Conservation (phyloP, 2,329 filamentous ascomycete genomes). For the Xylaria sp. region DNA sequence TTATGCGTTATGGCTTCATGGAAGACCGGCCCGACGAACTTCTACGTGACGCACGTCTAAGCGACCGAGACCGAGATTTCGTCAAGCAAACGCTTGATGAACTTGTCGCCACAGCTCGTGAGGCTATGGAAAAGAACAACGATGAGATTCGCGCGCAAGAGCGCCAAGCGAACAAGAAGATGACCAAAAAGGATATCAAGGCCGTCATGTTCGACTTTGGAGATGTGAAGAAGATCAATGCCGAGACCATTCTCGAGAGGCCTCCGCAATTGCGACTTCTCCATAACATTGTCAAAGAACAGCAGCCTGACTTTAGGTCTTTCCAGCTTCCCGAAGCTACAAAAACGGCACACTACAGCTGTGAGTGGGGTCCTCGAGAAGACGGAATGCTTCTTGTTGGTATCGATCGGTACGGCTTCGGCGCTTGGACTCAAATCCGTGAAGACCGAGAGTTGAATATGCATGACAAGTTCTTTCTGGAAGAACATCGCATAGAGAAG, state of each 20-base stretch:
- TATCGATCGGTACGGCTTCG: constrained; percentile 89
- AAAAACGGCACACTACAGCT: constrained; percentile 87
- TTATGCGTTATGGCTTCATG: constrained; percentile 84
- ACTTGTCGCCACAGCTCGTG: constrained; percentile 55
- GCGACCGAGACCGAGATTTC: constrained; percentile 75
- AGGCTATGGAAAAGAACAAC: constrained; percentile 61
- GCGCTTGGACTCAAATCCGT: constrained; percentile 89
- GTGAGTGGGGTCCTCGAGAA: constrained; percentile 85
- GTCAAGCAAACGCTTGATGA: constrained; percentile 71
- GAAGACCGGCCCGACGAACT: constrained; percentile 85
- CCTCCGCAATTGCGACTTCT: constrained; percentile 84
- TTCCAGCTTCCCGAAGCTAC: constrained; percentile 89
- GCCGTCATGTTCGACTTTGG: constrained; percentile 93
- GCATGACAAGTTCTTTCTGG: constrained; percentile 86
- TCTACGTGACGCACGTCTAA: constrained; percentile 76
- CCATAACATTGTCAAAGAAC: constrained; percentile 62
- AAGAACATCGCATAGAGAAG: constrained; percentile 96
- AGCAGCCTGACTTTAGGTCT: constrained; percentile 61
- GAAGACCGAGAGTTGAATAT: constrained; percentile 85
- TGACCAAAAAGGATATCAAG: constrained; percentile 97
- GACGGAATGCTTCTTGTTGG: constrained; percentile 96
- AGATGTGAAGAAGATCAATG: constrained; percentile 90
- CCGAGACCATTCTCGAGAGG: constrained; percentile 88
- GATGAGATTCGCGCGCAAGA: constrained; percentile 74
- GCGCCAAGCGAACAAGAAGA: constrained; percentile 70